phyloP scores from a whole-genome alignment of 129 eudicot species.

The Saussurea involucrata region DNA sequence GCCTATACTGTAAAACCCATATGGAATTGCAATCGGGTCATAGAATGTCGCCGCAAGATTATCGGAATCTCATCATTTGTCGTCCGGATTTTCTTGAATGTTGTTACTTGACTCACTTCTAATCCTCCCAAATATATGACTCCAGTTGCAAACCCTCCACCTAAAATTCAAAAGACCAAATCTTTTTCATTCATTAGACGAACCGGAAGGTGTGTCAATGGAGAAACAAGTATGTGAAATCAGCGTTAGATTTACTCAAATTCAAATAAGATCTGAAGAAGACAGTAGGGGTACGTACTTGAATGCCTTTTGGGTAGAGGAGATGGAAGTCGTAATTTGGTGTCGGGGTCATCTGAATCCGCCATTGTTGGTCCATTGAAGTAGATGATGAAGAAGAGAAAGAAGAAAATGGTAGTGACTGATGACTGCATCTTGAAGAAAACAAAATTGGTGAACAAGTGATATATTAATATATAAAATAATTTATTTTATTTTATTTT shows the following conservation, averaged over 20 bases:
- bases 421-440: slow-evolving; percentile 26
- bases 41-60: slow-evolving; percentile 37
- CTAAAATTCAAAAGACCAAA: slow-evolving; percentile 10
- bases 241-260: neutral
- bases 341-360: slow-evolving; percentile 27
- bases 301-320: slow-evolving; percentile 63
- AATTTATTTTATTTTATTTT: no score
- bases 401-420: slow-evolving; percentile 6
- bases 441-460: slow-evolving; percentile 37
- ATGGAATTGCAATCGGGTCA: slow-evolving; percentile 36
- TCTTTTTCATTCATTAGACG: neutral
- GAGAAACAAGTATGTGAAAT: no score
- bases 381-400: slow-evolving; percentile 20
- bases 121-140: slow-evolving; percentile 43
- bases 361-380: slow-evolving; percentile 40
- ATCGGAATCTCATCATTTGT: slow-evolving; percentile 43
- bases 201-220: no score
- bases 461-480: no score
- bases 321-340: slow-evolving; percentile 59
- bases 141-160: slow-evolving; percentile 42
- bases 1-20: slow-evolving; percentile 34
- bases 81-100: slow-evolving; percentile 40
- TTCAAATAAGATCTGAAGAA: neutral
- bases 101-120: slow-evolving; percentile 30
- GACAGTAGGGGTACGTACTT: slow-evolving; percentile 30